Conservation (phyloP, 129 eudicot species). For the Flaveria ramosissima region DNA sequence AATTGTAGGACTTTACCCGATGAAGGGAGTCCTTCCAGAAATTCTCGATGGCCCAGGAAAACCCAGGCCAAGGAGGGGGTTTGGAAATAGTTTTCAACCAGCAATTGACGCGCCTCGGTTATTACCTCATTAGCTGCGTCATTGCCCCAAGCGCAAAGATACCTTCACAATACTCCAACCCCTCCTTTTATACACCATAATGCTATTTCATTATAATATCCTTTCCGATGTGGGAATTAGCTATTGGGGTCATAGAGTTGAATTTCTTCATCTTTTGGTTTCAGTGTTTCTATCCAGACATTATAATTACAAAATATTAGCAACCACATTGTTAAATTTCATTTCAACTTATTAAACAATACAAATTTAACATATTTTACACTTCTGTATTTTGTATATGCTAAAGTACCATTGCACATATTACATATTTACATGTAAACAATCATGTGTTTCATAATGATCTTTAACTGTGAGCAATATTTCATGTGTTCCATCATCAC, state of each 20-base stretch:
- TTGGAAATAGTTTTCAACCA: conserved; percentile 66
- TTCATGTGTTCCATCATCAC: too few relatives aligned
- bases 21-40: conserved; percentile 35
- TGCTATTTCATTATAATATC: too few relatives aligned
- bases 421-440: too few relatives aligned
- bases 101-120: conserved; percentile 73
- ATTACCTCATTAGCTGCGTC: conserved; percentile 67
- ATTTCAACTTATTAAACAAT: too few relatives aligned
- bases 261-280: not conserved
- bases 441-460: too few relatives aligned
- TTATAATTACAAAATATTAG: too few relatives aligned
- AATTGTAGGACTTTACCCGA: not conserved
- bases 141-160: conserved; percentile 75
- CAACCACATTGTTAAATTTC: not conserved
- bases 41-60: conserved; percentile 32
- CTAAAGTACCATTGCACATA: too few relatives aligned
- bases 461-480: too few relatives aligned
- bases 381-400: too few relatives aligned
- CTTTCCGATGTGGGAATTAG: not conserved
- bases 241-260: not conserved
- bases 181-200: not conserved
- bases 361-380: too few relatives aligned
- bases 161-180: not conserved
- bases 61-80: conserved; percentile 45
- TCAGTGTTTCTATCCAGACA: not conserved